Conservation (phyloP, 2,329 filamentous ascomycete genomes). For the Raffaelea albimanens region DNA sequence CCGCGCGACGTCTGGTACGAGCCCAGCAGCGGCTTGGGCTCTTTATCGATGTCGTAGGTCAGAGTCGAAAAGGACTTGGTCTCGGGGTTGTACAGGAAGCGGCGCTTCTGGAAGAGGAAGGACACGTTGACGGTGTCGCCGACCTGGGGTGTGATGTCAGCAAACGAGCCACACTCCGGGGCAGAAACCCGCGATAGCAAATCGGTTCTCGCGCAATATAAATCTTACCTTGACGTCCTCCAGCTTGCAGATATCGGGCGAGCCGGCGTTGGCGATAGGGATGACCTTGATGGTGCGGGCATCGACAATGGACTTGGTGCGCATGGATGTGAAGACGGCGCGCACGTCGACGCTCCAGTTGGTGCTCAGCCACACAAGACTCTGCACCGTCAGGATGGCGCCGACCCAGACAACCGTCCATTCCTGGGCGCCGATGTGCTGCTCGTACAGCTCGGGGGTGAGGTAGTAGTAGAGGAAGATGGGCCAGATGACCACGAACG, state of each 20-base stretch:
- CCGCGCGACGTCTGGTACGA: slow-evolving; percentile 75
- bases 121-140: slow-evolving; percentile 62
- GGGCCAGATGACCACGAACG: slow-evolving; percentile 86
- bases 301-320: slow-evolving; percentile 58
- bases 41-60: slow-evolving; percentile 71
- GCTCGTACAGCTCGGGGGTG: slow-evolving; percentile 73
- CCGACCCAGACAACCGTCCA: slow-evolving; percentile 97
- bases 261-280: slow-evolving; percentile 79
- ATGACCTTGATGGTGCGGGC: slow-evolving; percentile 88
- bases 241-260: slow-evolving; percentile 77
- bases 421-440: slow-evolving; percentile 85
- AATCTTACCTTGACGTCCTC: slow-evolving; percentile 61
- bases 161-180: background rate
- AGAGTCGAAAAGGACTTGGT: slow-evolving; percentile 72
- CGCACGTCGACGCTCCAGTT: slow-evolving; percentile 93
- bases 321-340: slow-evolving; percentile 69
- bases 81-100: slow-evolving; percentile 74
- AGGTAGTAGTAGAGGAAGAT: slow-evolving; percentile 84
- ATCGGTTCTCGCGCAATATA: too few relatives aligned
- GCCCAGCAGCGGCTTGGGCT: slow-evolving; percentile 71
- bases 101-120: slow-evolving; percentile 96
- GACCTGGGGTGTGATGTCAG: slow-evolving; percentile 42
- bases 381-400: slow-evolving; percentile 77
- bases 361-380: slow-evolving; percentile 87
- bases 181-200: too few relatives aligned